Base-by-base conservation (phyloP, 176 grass and related monocot genomes). In the Phoenix roebelenii region DNA sequence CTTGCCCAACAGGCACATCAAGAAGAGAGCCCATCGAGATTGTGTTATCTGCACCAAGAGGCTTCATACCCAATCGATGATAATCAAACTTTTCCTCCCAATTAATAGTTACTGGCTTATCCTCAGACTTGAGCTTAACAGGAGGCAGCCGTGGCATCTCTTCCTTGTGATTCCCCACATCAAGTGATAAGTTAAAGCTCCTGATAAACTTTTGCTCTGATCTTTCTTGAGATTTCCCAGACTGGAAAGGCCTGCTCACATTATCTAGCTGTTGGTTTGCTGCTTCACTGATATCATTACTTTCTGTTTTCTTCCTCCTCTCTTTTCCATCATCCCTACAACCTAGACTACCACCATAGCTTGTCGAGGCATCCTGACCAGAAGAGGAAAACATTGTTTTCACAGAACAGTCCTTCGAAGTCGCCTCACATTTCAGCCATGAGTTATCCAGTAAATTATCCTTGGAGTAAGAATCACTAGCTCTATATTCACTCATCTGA, bases 1-100 rank as follows among this genome's bases (percentile, higher is more conserved):
- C 87, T 79, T 98, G 94, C n/a, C 94, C 94, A 61, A 92, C 65
- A 30, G 87, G 94, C 76, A 92, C 84, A 79, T 98, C 88, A 55
- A 98, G 88, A 81, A 76, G 85, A 61, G 94, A 83, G 16, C 94
- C 84, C 67, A 98, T 85, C 84, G 89, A 85, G 71, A 92, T 92
- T 28, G 79, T 67, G 67, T 85, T 86, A 63, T 98, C 94, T 39
- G 80, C 79, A 57, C 25, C 59, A 50, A 72, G 63, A 35, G 80
- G 76, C 22, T 70, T 92, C 25, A 74, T 19, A 65, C 76, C 88
- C 63, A 82, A 74, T 67, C 75, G 82, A 71, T 92, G 61, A 23
- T 57, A 58, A 56, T 85, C 80, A 60, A 60, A 63, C 52, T 88
- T 87, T 59, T 98, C 88, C 55, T 88, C 87, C 84, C 81, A 83